phyloP scores from a whole-genome alignment of 163 green algal species.

The Scenedesmus sp. region DNA sequence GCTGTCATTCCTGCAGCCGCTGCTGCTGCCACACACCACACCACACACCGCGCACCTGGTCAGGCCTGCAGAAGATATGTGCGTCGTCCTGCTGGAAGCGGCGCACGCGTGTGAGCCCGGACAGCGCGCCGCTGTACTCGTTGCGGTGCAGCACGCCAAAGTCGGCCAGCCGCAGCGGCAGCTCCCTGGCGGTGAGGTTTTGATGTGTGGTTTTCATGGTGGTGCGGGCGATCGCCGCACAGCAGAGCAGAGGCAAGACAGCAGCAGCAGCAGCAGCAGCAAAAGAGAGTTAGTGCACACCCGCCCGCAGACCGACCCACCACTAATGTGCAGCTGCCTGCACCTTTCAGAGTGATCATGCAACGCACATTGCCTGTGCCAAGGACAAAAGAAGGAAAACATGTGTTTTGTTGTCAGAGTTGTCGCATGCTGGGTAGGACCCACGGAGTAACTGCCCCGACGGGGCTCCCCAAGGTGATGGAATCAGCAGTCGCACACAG shows the following conservation, averaged over 20 bases:
- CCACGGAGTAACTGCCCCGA: conserved; percentile 80
- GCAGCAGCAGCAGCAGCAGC: background rate
- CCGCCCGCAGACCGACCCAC: too few species aligned
- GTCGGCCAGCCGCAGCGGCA: conserved; percentile 95
- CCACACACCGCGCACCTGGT: conserved; percentile 66
- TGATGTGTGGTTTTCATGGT: background rate
- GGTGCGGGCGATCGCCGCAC: background rate
- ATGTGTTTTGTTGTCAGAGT: background rate
- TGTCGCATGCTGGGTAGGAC: conserved; percentile 82
- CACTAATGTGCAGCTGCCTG: too few species aligned
- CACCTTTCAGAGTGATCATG: too few species aligned
- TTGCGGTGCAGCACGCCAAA: conserved; percentile 99
- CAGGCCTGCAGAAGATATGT: conserved; percentile 97
- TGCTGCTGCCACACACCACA: background rate
- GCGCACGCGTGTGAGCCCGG: conserved; percentile 91
- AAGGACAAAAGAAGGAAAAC: background rate
- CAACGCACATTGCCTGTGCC: too few species aligned
- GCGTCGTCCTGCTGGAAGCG: conserved; percentile 99
- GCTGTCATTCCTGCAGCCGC: background rate
- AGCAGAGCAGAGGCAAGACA: background rate
- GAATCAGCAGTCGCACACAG: conserved; percentile 76
- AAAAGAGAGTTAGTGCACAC: too few species aligned
- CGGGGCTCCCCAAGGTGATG: conserved; percentile 81
- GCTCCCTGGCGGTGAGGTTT: conserved; percentile 72
- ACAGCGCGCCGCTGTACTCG: conserved; percentile 83